Evolutionary conservation across 176 grass and related monocot species (phyloP).

Genomic region (Alloteropsis semialata): DNA sequence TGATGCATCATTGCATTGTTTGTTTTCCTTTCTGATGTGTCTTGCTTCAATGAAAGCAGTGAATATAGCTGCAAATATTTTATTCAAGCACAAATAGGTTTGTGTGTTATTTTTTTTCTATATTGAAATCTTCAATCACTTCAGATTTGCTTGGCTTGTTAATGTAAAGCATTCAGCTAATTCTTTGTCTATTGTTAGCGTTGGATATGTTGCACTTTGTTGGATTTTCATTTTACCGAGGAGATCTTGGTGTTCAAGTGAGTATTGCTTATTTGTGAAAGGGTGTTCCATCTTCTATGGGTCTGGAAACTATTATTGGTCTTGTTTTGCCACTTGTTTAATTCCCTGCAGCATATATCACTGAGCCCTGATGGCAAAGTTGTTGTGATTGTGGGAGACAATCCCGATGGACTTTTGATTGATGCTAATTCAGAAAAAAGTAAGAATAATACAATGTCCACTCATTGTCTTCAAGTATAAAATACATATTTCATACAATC

Average conservation of each 20-base stretch:
- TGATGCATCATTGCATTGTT: no score
- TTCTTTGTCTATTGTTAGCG: not conserved
- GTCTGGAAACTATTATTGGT: not conserved
- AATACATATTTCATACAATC: not conserved
- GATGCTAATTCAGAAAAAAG: conserved; percentile 70
- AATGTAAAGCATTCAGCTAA: conserved; percentile 52
- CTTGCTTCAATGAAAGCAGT: no score
- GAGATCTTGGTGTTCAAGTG: no score
- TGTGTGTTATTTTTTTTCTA: no score
- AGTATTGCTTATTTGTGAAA: no score
- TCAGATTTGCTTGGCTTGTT: conserved; percentile 61
- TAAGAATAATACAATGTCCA: conserved; percentile 6
- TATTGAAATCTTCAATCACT: conserved; percentile 70
- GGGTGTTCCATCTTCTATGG: no score
- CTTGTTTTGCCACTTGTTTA: no score
- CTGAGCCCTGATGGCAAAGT: conserved; percentile 75
- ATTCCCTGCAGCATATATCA: conserved; percentile 64
- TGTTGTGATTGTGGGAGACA: conserved; percentile 61
- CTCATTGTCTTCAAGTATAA: not conserved
- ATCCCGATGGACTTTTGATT: conserved; percentile 58
- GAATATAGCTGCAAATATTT: no score
- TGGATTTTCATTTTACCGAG: conserved; percentile 1
- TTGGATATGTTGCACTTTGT: not conserved
- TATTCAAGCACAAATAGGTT: no score
- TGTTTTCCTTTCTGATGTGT: no score